Base-by-base conservation (phyloP, 371 early-diverging fungal genomes). In the Gilbertella persicaria region DNA sequence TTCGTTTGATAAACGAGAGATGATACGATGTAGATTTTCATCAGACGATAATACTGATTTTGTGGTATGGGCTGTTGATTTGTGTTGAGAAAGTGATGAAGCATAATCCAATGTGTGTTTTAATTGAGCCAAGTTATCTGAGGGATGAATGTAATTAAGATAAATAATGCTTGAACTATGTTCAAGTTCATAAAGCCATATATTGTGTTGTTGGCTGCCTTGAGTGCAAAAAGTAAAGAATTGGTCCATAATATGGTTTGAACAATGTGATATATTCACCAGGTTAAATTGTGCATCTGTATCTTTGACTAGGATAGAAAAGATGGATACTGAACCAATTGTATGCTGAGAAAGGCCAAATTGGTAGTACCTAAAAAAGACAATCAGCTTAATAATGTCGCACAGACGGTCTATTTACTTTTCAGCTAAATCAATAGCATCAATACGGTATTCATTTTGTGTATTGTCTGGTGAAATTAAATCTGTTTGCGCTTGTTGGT, bases 11-110 rank as follows among this genome's bases (percentile, higher is more conserved):
- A 53, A 37, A 9, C 19, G 25, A 10, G 46, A 45, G 13, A 28
- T 45, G 21, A 49, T 49, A 17, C 50, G 50, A 49, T 37, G 50
- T 14, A 49, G 19, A 28, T 37, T 20, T 13, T 46, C 39, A 14
- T 29, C 19, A 25, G 25, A 12, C 10, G 42, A 12, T 37, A 37
- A 13, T 44, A 23, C 1, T 12, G 48, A 45, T 45, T 8, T 45
- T 12, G 25, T 24, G 4, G 19, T 16, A 25, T 6, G 33, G 13
- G 33, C 2, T 9, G 13, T 12, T 3, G 33, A 33, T 33, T 33
- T 33, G 8, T 33, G 33, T 10, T 33, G 33, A 33, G 8, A 33
- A 6, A 33, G 33, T 3, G 33, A 2, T 8, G 33, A 33, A 9
- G 33, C 33, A 10, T 33, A 33, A 12, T 8, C 13, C 10, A 33